A percentile compares a stretch with the other conserved stretches of the same genome.
phyloP scores from a whole-genome alignment of 768 basidiomycete genomes.

The Saitozyma sp. region DNA sequence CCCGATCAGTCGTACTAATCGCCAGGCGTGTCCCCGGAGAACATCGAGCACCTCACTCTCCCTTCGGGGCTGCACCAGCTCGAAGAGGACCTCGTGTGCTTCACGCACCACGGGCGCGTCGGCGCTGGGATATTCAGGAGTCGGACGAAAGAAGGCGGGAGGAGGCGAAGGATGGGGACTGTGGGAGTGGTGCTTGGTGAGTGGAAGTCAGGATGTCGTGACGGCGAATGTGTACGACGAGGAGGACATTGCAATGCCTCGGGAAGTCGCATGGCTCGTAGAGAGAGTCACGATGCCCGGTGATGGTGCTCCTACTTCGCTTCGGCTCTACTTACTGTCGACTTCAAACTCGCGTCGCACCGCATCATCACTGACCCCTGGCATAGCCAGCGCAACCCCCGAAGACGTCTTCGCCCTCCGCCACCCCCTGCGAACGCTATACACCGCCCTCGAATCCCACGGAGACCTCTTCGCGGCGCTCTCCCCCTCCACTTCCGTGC shows the following conservation, averaged over 20 bases:
- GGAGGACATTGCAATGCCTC: no score
- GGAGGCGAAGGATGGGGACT: slow-evolving; percentile 49
- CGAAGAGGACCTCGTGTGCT: slow-evolving; percentile 36
- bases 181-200: slow-evolving; percentile 41
- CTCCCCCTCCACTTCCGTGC: no score
- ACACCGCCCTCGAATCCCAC: slow-evolving; percentile 26
- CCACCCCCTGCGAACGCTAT: slow-evolving; percentile 18
- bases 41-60: slow-evolving; percentile 42
- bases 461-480: slow-evolving; percentile 11
- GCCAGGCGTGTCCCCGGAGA: background rate
- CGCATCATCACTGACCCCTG: background rate
- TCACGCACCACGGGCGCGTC: slow-evolving; percentile 25
- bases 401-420: slow-evolving; percentile 24
- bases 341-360: no score
- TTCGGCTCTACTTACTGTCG: no score
- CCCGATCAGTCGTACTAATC: background rate
- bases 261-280: no score
- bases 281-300: no score
- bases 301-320: no score
- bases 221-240: no score
- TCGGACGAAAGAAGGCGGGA: slow-evolving; percentile 26
- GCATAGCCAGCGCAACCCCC: slow-evolving; percentile 5
- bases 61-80: slow-evolving; percentile 47
- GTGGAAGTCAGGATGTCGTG: slow-evolving; percentile 8
- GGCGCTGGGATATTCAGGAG: slow-evolving; percentile 35